Base-by-base conservation (phyloP, 2,329 filamentous ascomycete genomes). In the Podosphaera aphanis region DNA sequence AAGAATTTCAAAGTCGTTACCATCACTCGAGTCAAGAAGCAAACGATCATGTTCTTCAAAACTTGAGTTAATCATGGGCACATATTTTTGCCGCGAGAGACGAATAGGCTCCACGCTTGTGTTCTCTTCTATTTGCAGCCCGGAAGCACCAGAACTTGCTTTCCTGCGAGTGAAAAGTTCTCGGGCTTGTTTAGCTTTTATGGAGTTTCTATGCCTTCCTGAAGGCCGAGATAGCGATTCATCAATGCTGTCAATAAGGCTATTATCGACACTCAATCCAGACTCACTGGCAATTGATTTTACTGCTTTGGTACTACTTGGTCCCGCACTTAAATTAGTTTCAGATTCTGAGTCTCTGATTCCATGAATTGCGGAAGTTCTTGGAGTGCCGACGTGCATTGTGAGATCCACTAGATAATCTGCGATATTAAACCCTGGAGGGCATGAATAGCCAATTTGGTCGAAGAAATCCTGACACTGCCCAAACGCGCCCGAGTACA, bases 371-470 rank as follows among this genome's bases (percentile, higher is more conserved):
- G 67, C 62, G 10, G 69, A 63, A 1, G 69, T 67, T 33, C 63
- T 65, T 13, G 69, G 65, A 45, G 70, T 68, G 48, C 82, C 74
- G 20, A 85, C 86, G 60, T 98, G 90, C 88, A 98, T 95, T 0
- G 90, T 95, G 36, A 98, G 69, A 60, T 98, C 90, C 25, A 98
- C 86, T 4, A 98, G 73, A 58, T 94, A 98, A 60, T 98, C 90
- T 3, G 90, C 90, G 61, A 98, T 95, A 57, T 98, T 98, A 71
- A 95, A 98, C 2, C 92, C 92, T 20, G 86, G 80, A 10, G 90
- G 90, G 57, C 92, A 98, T 43, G 81, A 69, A 60, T 94, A 98
- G 38, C 90, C 92, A 49, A 93, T 78, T 41, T 76, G 71, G 57
- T 94, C 84, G 55, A 98, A 98, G 59, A 94, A 98, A 18, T 74